Conservation (phyloP, 208 protist genomes). For the Leishmania arabica region DNA sequence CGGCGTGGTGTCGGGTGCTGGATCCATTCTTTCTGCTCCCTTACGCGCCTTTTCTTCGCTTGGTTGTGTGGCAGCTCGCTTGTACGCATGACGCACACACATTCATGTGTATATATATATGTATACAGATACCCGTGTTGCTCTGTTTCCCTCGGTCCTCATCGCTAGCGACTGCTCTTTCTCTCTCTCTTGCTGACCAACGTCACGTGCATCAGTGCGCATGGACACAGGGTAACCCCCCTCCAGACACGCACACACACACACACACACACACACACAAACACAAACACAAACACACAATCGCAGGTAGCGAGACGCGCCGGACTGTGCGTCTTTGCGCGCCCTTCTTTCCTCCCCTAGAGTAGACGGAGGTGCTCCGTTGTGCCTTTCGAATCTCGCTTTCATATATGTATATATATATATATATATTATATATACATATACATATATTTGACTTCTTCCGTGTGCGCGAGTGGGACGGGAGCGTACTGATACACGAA, state of each 20-base stretch:
- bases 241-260: not conserved
- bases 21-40: not conserved
- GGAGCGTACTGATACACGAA: no score
- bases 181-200: not conserved
- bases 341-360: not conserved
- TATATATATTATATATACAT: not conserved
- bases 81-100: not conserved
- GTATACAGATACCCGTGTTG: not conserved
- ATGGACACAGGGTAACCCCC: not conserved
- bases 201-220: not conserved
- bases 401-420: not conserved
- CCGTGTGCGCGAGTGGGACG: not conserved
- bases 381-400: not conserved
- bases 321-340: not conserved
- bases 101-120: not conserved
- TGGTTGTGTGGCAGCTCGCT: not conserved
- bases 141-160: not conserved
- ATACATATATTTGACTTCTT: not conserved
- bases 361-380: not conserved
- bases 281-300: not conserved
- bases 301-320: not conserved
- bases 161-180: not conserved
- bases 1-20: not conserved
- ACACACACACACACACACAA: not conserved
- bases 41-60: not conserved